Percentiles rank a stretch among this genome's conserved stretches.
Evolutionary conservation across 2,329 filamentous ascomycete species (phyloP).

Genomic region (Botrytis fabae): DNA sequence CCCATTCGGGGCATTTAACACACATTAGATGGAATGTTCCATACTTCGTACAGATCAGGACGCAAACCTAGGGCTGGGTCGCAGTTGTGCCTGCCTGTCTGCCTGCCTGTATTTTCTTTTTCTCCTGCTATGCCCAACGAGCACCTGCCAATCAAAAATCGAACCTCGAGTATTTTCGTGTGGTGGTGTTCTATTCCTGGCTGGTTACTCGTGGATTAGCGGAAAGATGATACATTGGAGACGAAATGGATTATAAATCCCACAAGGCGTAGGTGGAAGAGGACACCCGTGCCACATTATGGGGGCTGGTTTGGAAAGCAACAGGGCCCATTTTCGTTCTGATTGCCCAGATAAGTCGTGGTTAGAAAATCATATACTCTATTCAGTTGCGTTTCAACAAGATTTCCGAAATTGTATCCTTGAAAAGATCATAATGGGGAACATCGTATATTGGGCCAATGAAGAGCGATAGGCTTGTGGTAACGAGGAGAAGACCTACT

Average conservation of each 20-base stretch:
- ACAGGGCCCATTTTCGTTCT: background rate
- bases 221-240: background rate
- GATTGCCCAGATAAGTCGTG: background rate
- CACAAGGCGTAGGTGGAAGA: background rate
- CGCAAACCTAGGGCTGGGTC: background rate
- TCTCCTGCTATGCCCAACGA: background rate
- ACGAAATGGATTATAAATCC: background rate
- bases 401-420: background rate
- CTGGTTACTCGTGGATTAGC: background rate
- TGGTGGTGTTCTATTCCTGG: background rate
- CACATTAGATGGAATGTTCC: conserved; percentile 7
- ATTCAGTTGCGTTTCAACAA: background rate
- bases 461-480: background rate
- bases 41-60: background rate
- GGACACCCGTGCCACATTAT: conserved; percentile 1
- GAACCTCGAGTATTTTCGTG: background rate
- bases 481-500: background rate
- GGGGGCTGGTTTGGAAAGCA: conserved; percentile 14
- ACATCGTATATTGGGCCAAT: conserved; percentile 17
- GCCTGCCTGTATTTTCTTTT: background rate
- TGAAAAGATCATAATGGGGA: background rate
- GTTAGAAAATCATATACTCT: background rate
- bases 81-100: background rate
- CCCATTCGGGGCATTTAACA: conserved; percentile 6
- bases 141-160: background rate